phyloP scores from a whole-genome alignment of 495 filamentous ascomycete species.

The Hypoxylon fuscum region DNA sequence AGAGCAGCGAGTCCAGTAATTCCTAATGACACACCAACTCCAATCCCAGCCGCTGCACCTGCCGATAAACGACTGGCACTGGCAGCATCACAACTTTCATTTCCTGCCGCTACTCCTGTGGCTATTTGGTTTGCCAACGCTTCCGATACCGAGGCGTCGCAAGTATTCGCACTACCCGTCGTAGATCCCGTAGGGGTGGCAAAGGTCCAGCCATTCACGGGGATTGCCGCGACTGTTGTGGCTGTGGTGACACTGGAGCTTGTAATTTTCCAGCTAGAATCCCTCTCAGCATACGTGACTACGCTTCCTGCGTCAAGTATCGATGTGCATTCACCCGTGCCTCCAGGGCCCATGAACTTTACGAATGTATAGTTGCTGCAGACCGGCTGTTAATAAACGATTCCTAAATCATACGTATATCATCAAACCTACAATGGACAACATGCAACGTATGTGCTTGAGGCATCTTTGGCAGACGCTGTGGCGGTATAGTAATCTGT shows the following conservation, averaged over 20 bases:
- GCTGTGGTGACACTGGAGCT: slow-evolving; percentile 20
- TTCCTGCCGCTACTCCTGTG: slow-evolving; percentile 13
- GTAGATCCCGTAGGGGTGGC: slow-evolving; percentile 17
- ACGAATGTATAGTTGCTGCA: slow-evolving; percentile 36
- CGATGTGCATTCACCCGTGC: slow-evolving; percentile 40
- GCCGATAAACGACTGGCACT: slow-evolving; percentile 19
- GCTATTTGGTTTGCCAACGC: slow-evolving; percentile 27
- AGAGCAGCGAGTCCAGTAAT: slow-evolving; percentile 36
- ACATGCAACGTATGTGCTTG: slow-evolving; percentile 41
- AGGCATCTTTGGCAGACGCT: slow-evolving; percentile 28
- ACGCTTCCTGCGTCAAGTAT: slow-evolving; percentile 21
- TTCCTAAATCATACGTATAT: background rate
- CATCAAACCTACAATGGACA: slow-evolving; percentile 41
- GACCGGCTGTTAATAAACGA: slow-evolving; percentile 10
- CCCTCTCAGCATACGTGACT: slow-evolving; percentile 28
- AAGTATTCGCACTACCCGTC: slow-evolving; percentile 9
- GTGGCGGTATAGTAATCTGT: slow-evolving; percentile 45
- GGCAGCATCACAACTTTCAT: slow-evolving; percentile 10
- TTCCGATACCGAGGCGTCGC: slow-evolving; percentile 24
- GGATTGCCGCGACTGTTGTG: slow-evolving; percentile 31
- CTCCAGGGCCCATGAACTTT: slow-evolving; percentile 5
- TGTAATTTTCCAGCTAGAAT: slow-evolving; percentile 19
- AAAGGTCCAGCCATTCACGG: slow-evolving; percentile 41
- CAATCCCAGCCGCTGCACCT: slow-evolving; percentile 37
- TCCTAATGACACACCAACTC: slow-evolving; percentile 36